phyloP scores from a whole-genome alignment of 257 asterid species.

The Solanum chilense region DNA sequence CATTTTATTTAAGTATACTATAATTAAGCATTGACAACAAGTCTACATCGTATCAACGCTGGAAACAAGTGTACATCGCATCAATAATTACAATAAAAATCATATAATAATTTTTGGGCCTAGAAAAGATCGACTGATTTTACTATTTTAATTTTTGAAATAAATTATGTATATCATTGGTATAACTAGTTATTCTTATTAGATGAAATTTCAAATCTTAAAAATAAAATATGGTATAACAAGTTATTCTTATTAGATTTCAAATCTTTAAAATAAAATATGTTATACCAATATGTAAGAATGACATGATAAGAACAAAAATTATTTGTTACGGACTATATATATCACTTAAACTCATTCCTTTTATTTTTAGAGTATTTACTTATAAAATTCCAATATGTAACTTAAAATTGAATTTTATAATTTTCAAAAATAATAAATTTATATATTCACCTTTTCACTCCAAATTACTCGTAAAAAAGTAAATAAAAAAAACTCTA shows the following conservation, averaged over 20 bases:
- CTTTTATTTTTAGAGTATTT: neutral
- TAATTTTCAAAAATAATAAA: too few species aligned
- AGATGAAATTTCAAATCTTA: neutral
- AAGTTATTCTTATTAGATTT: too few species aligned
- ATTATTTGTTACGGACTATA: neutral
- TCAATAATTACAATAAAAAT: neutral
- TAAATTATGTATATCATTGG: neutral
- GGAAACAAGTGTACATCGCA: neutral
- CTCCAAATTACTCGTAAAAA: neutral
- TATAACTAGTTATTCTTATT: neutral
- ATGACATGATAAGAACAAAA: neutral
- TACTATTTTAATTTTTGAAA: too few species aligned
- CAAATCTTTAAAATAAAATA: neutral
- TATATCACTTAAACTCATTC: neutral
- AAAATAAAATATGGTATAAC: neutral
- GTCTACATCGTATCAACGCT: neutral
- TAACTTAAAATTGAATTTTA: neutral
- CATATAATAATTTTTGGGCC: neutral
- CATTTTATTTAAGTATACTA: neutral
- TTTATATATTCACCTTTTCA: neutral
- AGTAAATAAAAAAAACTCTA: neutral
- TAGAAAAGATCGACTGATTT: neutral
- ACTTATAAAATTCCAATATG: neutral
- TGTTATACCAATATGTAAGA: too few species aligned
- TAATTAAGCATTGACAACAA: neutral